phyloP scores from a whole-genome alignment of 352 stramenopile genomes.

The Lagenidium giganteum region DNA sequence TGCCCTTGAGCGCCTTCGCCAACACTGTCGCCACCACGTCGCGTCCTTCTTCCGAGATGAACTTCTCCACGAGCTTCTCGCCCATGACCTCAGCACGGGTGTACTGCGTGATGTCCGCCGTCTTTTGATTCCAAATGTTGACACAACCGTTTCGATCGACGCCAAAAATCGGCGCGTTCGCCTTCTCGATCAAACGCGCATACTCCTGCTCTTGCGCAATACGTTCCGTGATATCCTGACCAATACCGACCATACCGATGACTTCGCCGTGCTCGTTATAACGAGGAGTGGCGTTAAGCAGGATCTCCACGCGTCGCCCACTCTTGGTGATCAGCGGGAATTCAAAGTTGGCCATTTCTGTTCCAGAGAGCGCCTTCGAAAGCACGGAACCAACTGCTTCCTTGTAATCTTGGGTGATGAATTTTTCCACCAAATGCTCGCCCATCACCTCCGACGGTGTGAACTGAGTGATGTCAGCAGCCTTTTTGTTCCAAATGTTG shows the following conservation, averaged over 20 bases:
- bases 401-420: constrained; percentile 79
- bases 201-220: constrained; percentile 90
- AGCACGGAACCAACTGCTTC: constrained; percentile 57
- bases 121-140: constrained; percentile 92
- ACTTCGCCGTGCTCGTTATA: constrained; percentile 76
- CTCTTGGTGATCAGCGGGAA: constrained; percentile 77
- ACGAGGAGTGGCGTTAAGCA: constrained; percentile 71
- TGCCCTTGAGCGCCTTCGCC: constrained; percentile 46
- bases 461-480: constrained; percentile 86
- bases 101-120: constrained; percentile 89
- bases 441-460: constrained; percentile 85
- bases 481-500: constrained; percentile 91
- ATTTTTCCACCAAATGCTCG: constrained; percentile 82
- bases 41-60: constrained; percentile 81
- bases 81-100: constrained; percentile 85
- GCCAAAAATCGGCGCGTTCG: constrained; percentile 88
- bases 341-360: constrained; percentile 79
- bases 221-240: constrained; percentile 82
- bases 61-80: constrained; percentile 85
- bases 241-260: constrained; percentile 80
- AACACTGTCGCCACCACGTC: constrained; percentile 55
- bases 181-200: constrained; percentile 81
- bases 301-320: constrained; percentile 68
- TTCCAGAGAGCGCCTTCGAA: constrained; percentile 61
- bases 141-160: constrained; percentile 76